Percentiles rank a stretch among this genome's conserved stretches.
phyloP scores from a whole-genome alignment of 1,139 yeast genomes.

The Nakaseomyces glabratus region DNA sequence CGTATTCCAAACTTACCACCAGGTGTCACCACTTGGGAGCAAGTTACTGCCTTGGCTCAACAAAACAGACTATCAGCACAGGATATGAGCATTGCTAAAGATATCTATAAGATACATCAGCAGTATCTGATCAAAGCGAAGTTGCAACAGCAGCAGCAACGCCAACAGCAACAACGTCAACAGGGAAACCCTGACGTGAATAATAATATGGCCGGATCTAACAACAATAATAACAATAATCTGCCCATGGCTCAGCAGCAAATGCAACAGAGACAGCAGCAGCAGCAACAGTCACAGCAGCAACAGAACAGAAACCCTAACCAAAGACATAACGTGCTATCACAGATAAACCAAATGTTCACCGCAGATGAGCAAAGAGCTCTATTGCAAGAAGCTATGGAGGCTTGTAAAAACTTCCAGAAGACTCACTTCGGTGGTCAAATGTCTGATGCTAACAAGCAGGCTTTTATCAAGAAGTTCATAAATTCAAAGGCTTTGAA shows the following conservation, averaged over 20 bases:
- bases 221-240: conserved; percentile 13
- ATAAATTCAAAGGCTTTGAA: conserved; percentile 36
- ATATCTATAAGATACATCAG: conserved; percentile 34
- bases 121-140: conserved; percentile 28
- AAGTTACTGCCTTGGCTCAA: conserved; percentile 60
- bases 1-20: conserved; percentile 75
- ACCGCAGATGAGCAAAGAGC: conserved; percentile 31
- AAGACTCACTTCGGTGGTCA: conserved; percentile 24
- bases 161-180: conserved; percentile 16
- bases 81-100: conserved; percentile 33
- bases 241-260: conserved; percentile 14
- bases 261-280: conserved; percentile 17
- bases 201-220: no score
- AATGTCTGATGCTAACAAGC: conserved; percentile 25
- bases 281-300: conserved; percentile 14
- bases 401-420: conserved; percentile 27
- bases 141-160: conserved; percentile 21
- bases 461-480: conserved; percentile 29
- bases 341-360: conserved; percentile 31
- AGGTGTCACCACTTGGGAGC: conserved; percentile 77
- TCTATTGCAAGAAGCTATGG: conserved; percentile 27
- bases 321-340: conserved; percentile 31
- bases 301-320: conserved; percentile 21
- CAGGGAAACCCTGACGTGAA: conserved; percentile 15
- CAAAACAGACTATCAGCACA: conserved; percentile 36